Conservation (phyloP, 495 filamentous ascomycete species). For the Chaetomium fimeti region DNA sequence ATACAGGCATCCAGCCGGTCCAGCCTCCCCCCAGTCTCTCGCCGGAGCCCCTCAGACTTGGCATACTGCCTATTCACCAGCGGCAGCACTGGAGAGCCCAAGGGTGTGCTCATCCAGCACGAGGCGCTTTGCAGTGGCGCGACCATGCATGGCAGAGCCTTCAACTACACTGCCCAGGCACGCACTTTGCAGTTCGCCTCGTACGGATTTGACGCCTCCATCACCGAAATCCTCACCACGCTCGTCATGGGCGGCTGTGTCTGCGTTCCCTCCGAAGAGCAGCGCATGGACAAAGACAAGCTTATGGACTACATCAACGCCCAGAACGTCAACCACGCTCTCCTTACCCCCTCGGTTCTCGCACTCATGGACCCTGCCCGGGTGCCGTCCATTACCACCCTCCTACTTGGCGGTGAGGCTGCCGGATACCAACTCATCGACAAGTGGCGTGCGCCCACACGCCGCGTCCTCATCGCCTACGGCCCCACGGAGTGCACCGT, state of each 20-base stretch:
- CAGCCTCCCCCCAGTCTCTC: not conserved
- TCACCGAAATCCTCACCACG: conserved; percentile 15
- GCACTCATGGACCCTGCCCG: conserved; percentile 5
- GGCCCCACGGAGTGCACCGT: conserved; percentile 17
- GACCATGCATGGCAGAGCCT: not conserved
- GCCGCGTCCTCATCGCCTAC: conserved; percentile 8
- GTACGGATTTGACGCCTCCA: conserved; percentile 13
- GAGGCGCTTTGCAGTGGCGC: conserved; percentile 4
- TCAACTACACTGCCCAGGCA: not conserved
- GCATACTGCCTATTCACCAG: conserved; percentile 13
- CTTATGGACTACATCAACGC: conserved; percentile 8
- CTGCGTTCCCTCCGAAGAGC: conserved; percentile 12
- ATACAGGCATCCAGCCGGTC: conserved; percentile 3
- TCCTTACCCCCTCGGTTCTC: conserved; percentile 8
- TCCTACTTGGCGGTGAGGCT: conserved; percentile 14
- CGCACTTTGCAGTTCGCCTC: conserved; percentile 15
- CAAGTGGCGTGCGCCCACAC: not conserved
- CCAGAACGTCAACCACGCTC: conserved; percentile 5
- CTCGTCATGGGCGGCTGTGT: conserved; percentile 14
- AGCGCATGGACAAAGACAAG: conserved; percentile 14
- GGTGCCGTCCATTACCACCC: conserved; percentile 2
- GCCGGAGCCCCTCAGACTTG: not conserved
- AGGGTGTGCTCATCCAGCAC: conserved; percentile 14
- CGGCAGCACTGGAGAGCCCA: conserved; percentile 15
- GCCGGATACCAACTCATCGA: not conserved